Conservation (phyloP, 2,329 filamentous ascomycete genomes). For the Fusarium tjaetaba region DNA sequence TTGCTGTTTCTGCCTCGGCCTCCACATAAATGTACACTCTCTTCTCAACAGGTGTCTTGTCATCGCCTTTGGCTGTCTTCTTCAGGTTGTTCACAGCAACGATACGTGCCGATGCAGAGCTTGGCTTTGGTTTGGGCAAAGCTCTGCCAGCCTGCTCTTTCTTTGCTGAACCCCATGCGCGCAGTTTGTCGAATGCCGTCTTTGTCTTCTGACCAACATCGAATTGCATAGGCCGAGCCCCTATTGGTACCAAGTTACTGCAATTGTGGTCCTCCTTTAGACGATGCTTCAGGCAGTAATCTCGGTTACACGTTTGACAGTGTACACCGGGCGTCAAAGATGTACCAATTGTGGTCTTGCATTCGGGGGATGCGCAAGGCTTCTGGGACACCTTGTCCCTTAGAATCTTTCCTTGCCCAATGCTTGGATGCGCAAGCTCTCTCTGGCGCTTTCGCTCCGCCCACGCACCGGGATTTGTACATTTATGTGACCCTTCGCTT, state of each 20-base stretch:
- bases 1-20: constrained; percentile 86
- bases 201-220: constrained; percentile 71
- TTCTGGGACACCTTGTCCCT: constrained; percentile 67
- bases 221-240: constrained; percentile 57
- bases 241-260: constrained; percentile 72
- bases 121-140: constrained; percentile 71
- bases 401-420: constrained; percentile 64
- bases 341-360: constrained; percentile 78
- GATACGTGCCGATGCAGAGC: constrained; percentile 70
- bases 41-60: constrained; percentile 81
- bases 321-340: constrained; percentile 74
- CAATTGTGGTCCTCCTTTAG: constrained; percentile 87
- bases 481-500: constrained; percentile 82
- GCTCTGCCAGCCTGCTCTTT: constrained; percentile 68
- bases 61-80: constrained; percentile 88
- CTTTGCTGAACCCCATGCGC: constrained; percentile 82
- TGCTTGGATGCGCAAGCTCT: constrained; percentile 62
- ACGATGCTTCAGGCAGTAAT: constrained; percentile 82
- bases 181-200: constrained; percentile 79
- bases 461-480: constrained; percentile 69
- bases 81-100: constrained; percentile 82
- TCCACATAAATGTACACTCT: constrained; percentile 92
- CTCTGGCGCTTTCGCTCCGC: constrained; percentile 65
- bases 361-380: constrained; percentile 72
- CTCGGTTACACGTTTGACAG: constrained; percentile 75